A percentile compares a stretch with the other conserved stretches of the same genome.
phyloP scores from a whole-genome alignment of 129 eudicot species.

The Dittrichia graveolens region DNA sequence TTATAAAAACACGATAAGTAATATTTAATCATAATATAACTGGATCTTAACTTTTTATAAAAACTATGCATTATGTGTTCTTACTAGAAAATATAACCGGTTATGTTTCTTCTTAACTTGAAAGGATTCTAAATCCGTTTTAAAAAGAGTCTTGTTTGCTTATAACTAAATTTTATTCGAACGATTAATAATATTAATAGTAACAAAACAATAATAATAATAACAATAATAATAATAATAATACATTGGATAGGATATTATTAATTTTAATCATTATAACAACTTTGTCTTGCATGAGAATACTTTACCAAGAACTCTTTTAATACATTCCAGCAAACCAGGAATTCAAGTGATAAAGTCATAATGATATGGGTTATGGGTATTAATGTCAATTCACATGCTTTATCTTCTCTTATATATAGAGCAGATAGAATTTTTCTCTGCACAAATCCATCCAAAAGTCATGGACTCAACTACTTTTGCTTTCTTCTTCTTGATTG shows the following conservation, averaged over 20 bases:
- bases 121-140: too few relatives aligned
- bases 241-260: background rate
- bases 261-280: background rate
- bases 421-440: background rate
- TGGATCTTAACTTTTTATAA: too few relatives aligned
- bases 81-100: too few relatives aligned
- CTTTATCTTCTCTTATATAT: constrained; percentile 16
- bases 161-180: too few relatives aligned
- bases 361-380: constrained; percentile 13
- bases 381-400: constrained; percentile 22
- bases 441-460: constrained; percentile 15
- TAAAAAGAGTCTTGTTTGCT: too few relatives aligned
- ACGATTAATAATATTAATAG: too few relatives aligned
- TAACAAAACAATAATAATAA: too few relatives aligned
- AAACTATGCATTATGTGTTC: too few relatives aligned
- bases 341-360: constrained; percentile 5
- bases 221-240: too few relatives aligned
- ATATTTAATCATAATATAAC: too few relatives aligned
- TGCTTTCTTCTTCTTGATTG: constrained; percentile 44
- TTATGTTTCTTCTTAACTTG: too few relatives aligned
- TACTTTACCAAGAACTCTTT: constrained; percentile 2
- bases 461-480: constrained; percentile 44
- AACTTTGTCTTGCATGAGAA: constrained; percentile 8
- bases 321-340: constrained; percentile 1
- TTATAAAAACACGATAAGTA: too few relatives aligned